phyloP scores from a whole-genome alignment of 306 rosid species.

The Acacia crassicarpa region DNA sequence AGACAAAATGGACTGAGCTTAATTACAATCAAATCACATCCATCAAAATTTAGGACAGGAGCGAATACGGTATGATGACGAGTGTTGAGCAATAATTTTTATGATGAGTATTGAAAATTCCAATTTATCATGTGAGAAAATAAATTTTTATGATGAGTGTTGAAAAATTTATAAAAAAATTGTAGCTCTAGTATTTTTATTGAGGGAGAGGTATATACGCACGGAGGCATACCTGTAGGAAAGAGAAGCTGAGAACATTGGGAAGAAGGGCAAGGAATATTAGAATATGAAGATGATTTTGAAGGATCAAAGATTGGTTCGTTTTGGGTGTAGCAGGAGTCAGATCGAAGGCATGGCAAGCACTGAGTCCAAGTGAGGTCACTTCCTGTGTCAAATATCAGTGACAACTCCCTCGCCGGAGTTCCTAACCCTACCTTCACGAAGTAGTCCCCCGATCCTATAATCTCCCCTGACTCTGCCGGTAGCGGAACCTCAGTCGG shows the following conservation, averaged over 20 bases:
- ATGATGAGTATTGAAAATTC: too few species aligned
- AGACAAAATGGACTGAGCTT: too few species aligned
- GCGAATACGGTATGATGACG: too few species aligned
- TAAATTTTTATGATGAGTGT: too few species aligned
- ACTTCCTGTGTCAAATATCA: conserved; percentile 73
- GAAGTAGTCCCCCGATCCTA: conserved; percentile 60
- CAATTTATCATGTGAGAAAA: too few species aligned
- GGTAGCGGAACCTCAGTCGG: conserved; percentile 32
- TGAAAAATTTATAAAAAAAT: too few species aligned
- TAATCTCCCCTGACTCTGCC: conserved; percentile 46
- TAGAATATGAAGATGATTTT: conserved; percentile 41
- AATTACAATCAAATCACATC: too few species aligned
- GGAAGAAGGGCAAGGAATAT: conserved; percentile 46
- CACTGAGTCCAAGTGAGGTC: conserved; percentile 88
- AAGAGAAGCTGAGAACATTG: conserved; percentile 47
- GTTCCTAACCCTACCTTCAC: conserved; percentile 66
- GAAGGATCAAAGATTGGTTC: conserved; percentile 55
- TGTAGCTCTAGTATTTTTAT: not conserved
- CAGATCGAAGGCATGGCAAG: conserved; percentile 44
- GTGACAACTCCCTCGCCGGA: conserved; percentile 50
- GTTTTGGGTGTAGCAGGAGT: conserved; percentile 51
- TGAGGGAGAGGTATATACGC: too few species aligned
- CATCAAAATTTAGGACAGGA: too few species aligned
- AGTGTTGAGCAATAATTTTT: too few species aligned
- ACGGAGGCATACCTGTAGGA: conserved; percentile 44